These are phyloP conservation scores for Ascochyta clinopodiicola DNA, from an alignment of 2,329 filamentous ascomycete genomes.

Conservation along the genomic window DNA sequence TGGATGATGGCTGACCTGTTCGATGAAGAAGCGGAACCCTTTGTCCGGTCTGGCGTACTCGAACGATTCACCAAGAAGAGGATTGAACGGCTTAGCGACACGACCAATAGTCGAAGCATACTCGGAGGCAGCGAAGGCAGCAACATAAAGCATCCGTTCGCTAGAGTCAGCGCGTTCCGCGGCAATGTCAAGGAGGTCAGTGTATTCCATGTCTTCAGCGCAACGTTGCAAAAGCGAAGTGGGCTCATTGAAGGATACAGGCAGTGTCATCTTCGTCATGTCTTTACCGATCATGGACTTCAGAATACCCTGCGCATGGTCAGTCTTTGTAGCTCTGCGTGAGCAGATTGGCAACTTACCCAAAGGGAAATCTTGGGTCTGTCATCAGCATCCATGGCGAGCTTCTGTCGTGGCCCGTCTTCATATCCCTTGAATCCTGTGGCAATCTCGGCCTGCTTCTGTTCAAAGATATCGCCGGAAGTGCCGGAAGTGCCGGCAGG, in stretches of 20 bases:
- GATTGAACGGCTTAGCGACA: slow-evolving; percentile 98
- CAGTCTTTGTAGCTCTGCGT: slow-evolving; percentile 20
- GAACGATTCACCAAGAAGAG: slow-evolving; percentile 92
- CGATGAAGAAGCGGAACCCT: slow-evolving; percentile 97
- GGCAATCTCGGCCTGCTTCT: slow-evolving; percentile 69
- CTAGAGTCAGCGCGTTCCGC: slow-evolving; percentile 85
- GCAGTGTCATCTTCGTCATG: slow-evolving; percentile 99
- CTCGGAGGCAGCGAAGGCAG: slow-evolving; percentile 93
- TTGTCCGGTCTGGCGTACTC: slow-evolving; percentile 96
- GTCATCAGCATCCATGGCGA: slow-evolving; percentile 91
- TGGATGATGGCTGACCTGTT: slow-evolving; percentile 97
- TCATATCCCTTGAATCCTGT: slow-evolving; percentile 90
- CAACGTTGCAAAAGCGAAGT: slow-evolving; percentile 94
- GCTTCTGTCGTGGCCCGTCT: slow-evolving; percentile 76
- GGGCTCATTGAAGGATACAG: slow-evolving; percentile 98
- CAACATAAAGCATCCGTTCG: slow-evolving; percentile 92
- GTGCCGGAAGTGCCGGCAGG: slow-evolving; percentile 1
- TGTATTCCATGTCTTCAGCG: slow-evolving; percentile 98
- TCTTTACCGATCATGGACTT: slow-evolving; percentile 99
- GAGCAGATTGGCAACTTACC: slow-evolving; percentile 60
- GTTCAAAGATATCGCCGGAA: slow-evolving; percentile 57
- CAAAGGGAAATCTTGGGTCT: slow-evolving; percentile 93
- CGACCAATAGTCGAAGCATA: slow-evolving; percentile 97
- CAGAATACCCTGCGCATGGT: slow-evolving; percentile 74
- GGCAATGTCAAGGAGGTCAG: slow-evolving; percentile 86